Base-by-base conservation (phyloP, 805 yeast species). In the Wickerhamiella lipophila region DNA sequence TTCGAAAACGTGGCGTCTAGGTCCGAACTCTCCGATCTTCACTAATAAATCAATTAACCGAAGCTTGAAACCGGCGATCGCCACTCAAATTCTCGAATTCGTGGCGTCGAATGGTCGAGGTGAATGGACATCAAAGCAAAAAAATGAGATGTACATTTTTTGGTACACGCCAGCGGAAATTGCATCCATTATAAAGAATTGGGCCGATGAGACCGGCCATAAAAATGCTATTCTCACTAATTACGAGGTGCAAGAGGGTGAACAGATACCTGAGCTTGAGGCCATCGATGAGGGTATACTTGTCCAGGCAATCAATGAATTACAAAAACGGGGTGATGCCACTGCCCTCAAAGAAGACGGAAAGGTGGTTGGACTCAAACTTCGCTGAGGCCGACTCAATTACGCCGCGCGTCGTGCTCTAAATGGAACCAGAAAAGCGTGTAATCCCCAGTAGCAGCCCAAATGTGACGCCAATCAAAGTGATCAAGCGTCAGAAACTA, bases 131-230 rank as follows among this genome's bases (percentile, higher is more conserved):
- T 67, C 72, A 52, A 62, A 67, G 15, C 27, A 44, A 15, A 62
- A 67, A 13, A 23, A 45, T n/a, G 40, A 52, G 19, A 55, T 39
- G 16, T 58, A 67, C 5, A 62, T 75, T 36, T 76, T 77, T 53
- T 84, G 94, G 87, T 74, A 78, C 52, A 68, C 76, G 15, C 69
- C 86, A 50, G 73, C 81, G 57, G 76, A 76, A 55, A 74, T 96
- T 92, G 76, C 78, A 35, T 67, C 76, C 44, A 58, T 70, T 55
- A 57, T 88, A 46, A 60, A 76, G 60, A 81, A 79, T 59, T 75
- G 84, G 88, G 66, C 77, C n/a, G 88, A 83, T 48, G 67, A 70
- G 18, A 76, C 89, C 0, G 95, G 95, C 0, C 95, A 86, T 59
- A 67, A 73, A 48, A 83, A 84, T 5, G 70, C 81, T 1, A 81